Base-by-base conservation (phyloP, 352 stramenopile genomes). In the Poterioochromonas sp. region DNA sequence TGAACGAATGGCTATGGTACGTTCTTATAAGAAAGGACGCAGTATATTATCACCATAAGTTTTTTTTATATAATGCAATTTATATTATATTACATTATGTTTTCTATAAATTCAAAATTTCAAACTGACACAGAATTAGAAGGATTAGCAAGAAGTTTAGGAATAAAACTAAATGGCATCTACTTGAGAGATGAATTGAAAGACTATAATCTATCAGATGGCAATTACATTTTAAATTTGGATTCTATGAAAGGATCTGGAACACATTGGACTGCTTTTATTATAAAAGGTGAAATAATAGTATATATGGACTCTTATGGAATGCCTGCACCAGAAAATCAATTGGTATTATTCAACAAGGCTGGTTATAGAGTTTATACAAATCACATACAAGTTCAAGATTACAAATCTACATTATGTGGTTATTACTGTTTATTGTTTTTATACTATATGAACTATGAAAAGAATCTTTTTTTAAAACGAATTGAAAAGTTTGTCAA, bases 21-120 rank as follows among this genome's bases (percentile, higher is more conserved):
- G n/a, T n/a, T n/a, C n/a, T n/a, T n/a, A n/a, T n/a, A n/a, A n/a
- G n/a, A n/a, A n/a, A 58, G 47, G 47, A 15, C 15, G 47, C 47
- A 58, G 47, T 58, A 26, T 58, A 15, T 58, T 58, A 26, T 26
- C 15, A 58, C 26, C 26, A 26, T 58, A 58, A 58, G 26, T 58
- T 58, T 58, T 26, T 58, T 58, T 58, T 58, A 26, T n/a, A n/a
- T n/a, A n/a, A n/a, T n/a, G n/a, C n/a, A n/a, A n/a, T 58, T 58
- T 26, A 26, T 58, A 15, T 58, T 58, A 58, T 58, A 58, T 58
- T 58, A 58, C 15, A 58, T 58, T 15, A 26, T 26, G 26, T 26
- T 26, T 26, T 58, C 15, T 58, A 26, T 58, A 15, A 58, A 58
- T 58, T 26, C 15, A 58, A 58, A 26, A 58, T 26, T 26, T 15